Base-by-base conservation (phyloP, 2,329 filamentous ascomycete species). In the Teratosphaeria destructans region DNA sequence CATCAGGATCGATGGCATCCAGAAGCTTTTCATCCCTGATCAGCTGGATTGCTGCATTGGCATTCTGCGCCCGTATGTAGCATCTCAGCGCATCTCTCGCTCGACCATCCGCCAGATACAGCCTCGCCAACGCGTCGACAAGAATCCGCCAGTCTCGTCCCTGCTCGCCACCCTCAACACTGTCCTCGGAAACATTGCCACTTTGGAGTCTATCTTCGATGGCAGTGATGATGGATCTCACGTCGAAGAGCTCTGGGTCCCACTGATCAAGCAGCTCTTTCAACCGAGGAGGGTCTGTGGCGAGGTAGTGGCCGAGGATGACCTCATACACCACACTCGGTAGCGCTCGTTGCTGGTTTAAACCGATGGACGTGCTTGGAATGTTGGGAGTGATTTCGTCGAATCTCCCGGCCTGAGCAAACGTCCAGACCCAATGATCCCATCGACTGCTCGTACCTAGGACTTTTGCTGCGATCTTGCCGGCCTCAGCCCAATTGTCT, bases 391-490 rank as follows among this genome's bases (percentile, higher is more conserved):
- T 88, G 62, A 99, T 96, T 66, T 96, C 92, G 71, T 96, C 90
- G 67, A 95, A 90, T 69, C 86, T 90, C 64, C 89, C 83, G 2
- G 89, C 88, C 49, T 90, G 87, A 7, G 91, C 90, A 75, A 99
- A 99, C 0, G 84, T 87, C 84, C 89, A 95, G 5, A 95, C 88
- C 91, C 93, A 97, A 68, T 95, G 90, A 75, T 97, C 92, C 94
- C 94, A 99, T 66, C 87, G 80, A 55, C 87, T 81, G 0, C 90
- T 85, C 1, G 87, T 90, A 52, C 85, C 85, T 1, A 99, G 79
- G 0, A 96, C 92, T 68, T 87, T 90, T 14, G 87, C 89, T 60
- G 91, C 93, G 3, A 95, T 80, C 67, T 87, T 81, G 0, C 90
- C 93, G 5, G 94, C 94, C 60, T 82, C 78, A 8, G 72, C 71